phyloP scores from a whole-genome alignment of 2,329 filamentous ascomycete genomes.

The Aspergillus transmontanensis region DNA sequence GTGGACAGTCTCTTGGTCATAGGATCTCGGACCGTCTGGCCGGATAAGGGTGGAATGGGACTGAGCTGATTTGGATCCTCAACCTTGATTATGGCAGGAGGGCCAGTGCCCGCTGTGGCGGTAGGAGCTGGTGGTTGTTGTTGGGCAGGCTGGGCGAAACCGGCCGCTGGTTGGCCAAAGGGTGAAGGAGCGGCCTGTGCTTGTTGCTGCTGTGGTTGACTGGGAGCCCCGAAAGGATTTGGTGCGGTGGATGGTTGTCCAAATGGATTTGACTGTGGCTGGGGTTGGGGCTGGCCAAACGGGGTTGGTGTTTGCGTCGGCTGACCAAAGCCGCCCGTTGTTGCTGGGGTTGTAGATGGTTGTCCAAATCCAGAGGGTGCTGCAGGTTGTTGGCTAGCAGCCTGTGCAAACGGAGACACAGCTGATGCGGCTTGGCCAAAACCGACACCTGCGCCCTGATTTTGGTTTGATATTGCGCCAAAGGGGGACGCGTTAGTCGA shows the following conservation, averaged over 20 bases:
- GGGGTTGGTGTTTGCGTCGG: slow-evolving; percentile 28
- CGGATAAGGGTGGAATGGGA: slow-evolving; percentile 39
- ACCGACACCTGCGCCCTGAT: slow-evolving; percentile 29
- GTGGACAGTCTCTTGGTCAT: slow-evolving; percentile 47
- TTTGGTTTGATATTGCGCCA: slow-evolving; percentile 40
- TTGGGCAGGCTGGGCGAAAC: slow-evolving; percentile 27
- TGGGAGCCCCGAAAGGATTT: slow-evolving; percentile 30
- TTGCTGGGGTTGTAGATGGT: slow-evolving; percentile 19
- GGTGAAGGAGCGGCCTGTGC: slow-evolving; percentile 23
- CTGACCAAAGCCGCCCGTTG: slow-evolving; percentile 37
- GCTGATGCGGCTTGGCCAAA: slow-evolving; percentile 23
- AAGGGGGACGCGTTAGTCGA: slow-evolving; percentile 45
- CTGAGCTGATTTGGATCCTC: slow-evolving; percentile 33
- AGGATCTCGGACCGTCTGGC: slow-evolving; percentile 40
- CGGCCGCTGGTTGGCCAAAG: slow-evolving; percentile 38
- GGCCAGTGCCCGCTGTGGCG: slow-evolving; percentile 26
- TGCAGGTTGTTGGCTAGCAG: slow-evolving; percentile 30
- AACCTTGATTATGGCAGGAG: slow-evolving; percentile 30
- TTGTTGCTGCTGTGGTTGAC: slow-evolving; percentile 42
- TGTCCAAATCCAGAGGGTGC: slow-evolving; percentile 35
- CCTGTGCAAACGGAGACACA: slow-evolving; percentile 39
- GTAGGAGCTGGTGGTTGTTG: slow-evolving; percentile 9
- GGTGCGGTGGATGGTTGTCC: slow-evolving; percentile 29
- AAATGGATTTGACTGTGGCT: slow-evolving; percentile 32
- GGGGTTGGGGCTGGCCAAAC: slow-evolving; percentile 31